These are phyloP conservation scores for Colletotrichum tropicicola DNA, from an alignment of 2,329 filamentous ascomycete genomes.

Conservation along the genomic window DNA sequence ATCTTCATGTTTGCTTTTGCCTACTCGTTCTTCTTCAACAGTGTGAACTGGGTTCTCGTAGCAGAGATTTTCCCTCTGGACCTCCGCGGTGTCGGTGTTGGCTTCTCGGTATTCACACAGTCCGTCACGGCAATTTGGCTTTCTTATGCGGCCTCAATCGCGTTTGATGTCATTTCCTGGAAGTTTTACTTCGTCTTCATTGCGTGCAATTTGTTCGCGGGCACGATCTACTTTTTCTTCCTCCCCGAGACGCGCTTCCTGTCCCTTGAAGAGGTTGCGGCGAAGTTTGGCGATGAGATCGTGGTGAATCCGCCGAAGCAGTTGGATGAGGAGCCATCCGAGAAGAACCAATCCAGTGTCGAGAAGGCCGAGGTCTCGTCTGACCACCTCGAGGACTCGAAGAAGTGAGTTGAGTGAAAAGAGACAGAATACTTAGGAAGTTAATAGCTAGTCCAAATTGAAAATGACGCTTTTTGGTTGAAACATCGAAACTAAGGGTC, in stretches of 20 bases:
- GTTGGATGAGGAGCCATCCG: neutral
- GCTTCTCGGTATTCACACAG: constrained; percentile 38
- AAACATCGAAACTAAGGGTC: no score
- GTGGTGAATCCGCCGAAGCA: neutral
- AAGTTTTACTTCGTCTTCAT: constrained; percentile 45
- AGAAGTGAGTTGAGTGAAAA: no score
- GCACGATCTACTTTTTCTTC: constrained; percentile 41
- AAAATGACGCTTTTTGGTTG: no score
- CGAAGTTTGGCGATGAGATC: constrained; percentile 42
- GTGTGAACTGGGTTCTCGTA: constrained; percentile 40
- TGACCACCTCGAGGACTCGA: neutral
- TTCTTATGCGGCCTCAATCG: constrained; percentile 37
- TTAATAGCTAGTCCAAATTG: no score
- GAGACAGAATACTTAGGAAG: no score
- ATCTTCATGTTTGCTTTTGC: constrained; percentile 41
- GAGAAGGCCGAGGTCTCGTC: neutral
- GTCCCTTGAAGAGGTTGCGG: constrained; percentile 43
- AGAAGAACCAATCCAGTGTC: neutral
- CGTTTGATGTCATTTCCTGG: constrained; percentile 40
- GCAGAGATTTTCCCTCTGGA: constrained; percentile 39
- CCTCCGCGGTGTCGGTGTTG: constrained; percentile 37
- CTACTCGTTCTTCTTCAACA: constrained; percentile 45
- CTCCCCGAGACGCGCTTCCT: constrained; percentile 44
- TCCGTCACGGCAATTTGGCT: constrained; percentile 42
- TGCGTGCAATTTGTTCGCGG: constrained; percentile 39